These are phyloP conservation scores for Coniochaeta hoffmannii DNA, from an alignment of 2,329 filamentous ascomycete species.

Conservation along the genomic window DNA sequence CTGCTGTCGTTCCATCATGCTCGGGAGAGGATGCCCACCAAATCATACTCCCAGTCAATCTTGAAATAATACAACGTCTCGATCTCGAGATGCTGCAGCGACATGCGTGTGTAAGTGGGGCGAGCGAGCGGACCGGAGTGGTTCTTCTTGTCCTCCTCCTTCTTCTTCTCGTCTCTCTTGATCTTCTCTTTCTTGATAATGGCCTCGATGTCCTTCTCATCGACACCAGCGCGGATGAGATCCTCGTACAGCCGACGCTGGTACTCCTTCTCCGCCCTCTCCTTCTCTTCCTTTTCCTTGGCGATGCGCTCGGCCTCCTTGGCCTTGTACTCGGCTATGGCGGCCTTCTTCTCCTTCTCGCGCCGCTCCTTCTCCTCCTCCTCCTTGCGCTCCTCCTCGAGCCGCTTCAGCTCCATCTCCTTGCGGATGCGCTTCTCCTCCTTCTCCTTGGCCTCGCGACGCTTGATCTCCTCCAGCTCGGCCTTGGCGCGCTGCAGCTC, in stretches of 20 bases:
- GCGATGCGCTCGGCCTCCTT: conserved; percentile 14
- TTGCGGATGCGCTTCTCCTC: conserved; percentile 10
- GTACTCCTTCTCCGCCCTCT: conserved; percentile 27
- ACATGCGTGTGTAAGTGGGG: conserved; percentile 57
- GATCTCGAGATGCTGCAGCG: conserved; percentile 51
- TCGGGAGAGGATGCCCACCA: conserved; percentile 35
- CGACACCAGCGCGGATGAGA: conserved; percentile 49
- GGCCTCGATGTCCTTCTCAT: conserved; percentile 50
- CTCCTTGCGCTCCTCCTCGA: conserved; percentile 15
- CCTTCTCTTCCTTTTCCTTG: conserved; percentile 15
- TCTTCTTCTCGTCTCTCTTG: conserved; percentile 25
- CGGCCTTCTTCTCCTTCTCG: conserved; percentile 14
- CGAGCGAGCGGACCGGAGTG: conserved; percentile 13
- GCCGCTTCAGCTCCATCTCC: conserved; percentile 12
- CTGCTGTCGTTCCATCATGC: not conserved
- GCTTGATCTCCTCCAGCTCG: conserved; percentile 39
- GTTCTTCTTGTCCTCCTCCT: conserved; percentile 31
- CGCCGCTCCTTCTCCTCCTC: conserved; percentile 7
- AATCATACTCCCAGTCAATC: conserved; percentile 51
- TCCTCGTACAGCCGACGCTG: conserved; percentile 49
- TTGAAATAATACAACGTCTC: conserved; percentile 50
- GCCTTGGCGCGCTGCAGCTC: conserved; percentile 41
- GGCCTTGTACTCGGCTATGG: conserved; percentile 12
- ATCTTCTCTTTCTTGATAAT: conserved; percentile 50
- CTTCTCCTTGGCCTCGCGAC: conserved; percentile 19